These are phyloP conservation scores for Lonicera japonica DNA, from an alignment of 129 eudicot species.

Conservation along the genomic window DNA sequence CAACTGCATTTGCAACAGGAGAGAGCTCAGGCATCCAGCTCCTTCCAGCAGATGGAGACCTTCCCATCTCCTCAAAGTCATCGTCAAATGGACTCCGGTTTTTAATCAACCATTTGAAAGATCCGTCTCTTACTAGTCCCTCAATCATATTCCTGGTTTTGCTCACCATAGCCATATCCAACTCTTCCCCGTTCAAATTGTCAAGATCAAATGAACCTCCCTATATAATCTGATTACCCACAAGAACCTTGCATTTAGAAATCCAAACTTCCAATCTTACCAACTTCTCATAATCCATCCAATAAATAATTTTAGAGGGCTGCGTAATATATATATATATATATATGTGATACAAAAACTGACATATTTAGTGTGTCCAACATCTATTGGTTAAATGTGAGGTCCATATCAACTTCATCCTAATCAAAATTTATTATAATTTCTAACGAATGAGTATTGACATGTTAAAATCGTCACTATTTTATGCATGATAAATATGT, in stretches of 20 bases:
- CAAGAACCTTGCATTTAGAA: background rate
- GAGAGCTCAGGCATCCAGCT: constrained; percentile 77
- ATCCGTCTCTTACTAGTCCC: constrained; percentile 77
- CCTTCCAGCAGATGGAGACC: constrained; percentile 52
- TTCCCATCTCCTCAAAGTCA: constrained; percentile 65
- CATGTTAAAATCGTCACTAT: no score
- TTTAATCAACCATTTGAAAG: constrained; percentile 70
- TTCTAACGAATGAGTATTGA: no score
- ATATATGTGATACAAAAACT: no score
- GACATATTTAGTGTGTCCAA: no score
- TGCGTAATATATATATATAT: no score
- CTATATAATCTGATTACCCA: background rate
- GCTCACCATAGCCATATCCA: constrained; percentile 56
- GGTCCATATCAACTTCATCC: no score
- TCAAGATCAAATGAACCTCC: background rate
- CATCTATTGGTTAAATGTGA: no score
- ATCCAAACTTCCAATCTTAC: background rate
- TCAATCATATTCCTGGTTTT: constrained; percentile 75
- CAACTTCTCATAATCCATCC: background rate
- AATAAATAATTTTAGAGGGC: no score
- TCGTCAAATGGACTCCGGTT: constrained; percentile 35
- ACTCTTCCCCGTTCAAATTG: constrained; percentile 1
- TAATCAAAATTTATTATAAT: no score
- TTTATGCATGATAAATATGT: no score
- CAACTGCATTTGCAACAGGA: constrained; percentile 63